A percentile compares a stretch with the other conserved stretches of the same genome.
phyloP scores from a whole-genome alignment of 2,329 filamentous ascomycete species.

The Aspergillus flavus region DNA sequence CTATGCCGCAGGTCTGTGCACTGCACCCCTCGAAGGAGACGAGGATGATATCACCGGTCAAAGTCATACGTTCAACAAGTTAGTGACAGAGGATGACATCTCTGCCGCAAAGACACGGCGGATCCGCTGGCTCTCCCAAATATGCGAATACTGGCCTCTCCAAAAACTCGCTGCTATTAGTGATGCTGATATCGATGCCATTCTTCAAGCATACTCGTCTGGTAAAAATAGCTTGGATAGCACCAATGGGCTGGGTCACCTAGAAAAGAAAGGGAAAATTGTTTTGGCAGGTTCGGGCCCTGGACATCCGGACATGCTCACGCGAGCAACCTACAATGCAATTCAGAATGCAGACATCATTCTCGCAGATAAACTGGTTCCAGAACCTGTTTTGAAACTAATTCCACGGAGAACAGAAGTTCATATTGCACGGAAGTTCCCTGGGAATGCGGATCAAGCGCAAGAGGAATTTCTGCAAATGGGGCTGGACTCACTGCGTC shows the following conservation, averaged over 20 bases:
- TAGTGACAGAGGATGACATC: conserved; percentile 72
- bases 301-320: conserved; percentile 89
- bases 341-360: conserved; percentile 52
- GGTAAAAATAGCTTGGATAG: conserved; percentile 27
- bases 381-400: conserved; percentile 80
- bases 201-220: conserved; percentile 71
- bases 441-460: conserved; percentile 90
- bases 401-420: conserved; percentile 88
- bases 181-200: conserved; percentile 74
- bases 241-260: conserved; percentile 12
- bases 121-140: conserved; percentile 90
- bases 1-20: conserved; percentile 52
- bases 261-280: conserved; percentile 63
- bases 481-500: conserved; percentile 68
- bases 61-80: conserved; percentile 77
- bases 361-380: conserved; percentile 59
- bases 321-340: conserved; percentile 58
- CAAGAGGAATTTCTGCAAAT: conserved; percentile 85
- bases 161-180: conserved; percentile 76
- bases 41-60: conserved; percentile 60
- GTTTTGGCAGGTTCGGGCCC: conserved; percentile 91
- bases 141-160: conserved; percentile 98
- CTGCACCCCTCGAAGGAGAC: conserved; percentile 48
- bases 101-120: conserved; percentile 76
- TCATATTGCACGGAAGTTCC: conserved; percentile 94